Percentiles rank a stretch among this genome's conserved stretches.
These are phyloP conservation scores for Didymella pomorum DNA, from an alignment of 2,329 filamentous ascomycete genomes.

Conservation along the genomic window DNA sequence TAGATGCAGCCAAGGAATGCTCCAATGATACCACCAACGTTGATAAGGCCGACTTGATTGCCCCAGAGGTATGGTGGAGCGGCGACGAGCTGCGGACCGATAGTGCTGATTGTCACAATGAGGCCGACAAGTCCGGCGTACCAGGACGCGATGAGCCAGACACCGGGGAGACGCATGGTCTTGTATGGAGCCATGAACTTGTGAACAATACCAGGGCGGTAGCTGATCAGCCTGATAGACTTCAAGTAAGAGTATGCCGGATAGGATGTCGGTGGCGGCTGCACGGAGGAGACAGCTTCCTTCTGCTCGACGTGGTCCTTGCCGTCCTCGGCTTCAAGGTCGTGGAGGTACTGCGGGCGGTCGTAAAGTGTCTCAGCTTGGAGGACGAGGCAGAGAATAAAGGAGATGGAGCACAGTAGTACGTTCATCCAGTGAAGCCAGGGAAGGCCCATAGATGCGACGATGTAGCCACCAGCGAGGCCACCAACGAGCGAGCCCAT, in stretches of 20 bases:
- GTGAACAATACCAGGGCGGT: constrained; percentile 43
- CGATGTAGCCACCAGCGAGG: constrained; percentile 54
- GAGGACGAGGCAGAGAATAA: constrained; percentile 48
- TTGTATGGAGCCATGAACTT: constrained; percentile 52
- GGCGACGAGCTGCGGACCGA: constrained; percentile 50
- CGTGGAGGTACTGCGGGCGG: constrained; percentile 31
- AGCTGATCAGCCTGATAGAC: constrained; percentile 49
- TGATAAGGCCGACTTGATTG: constrained; percentile 50
- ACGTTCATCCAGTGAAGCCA: constrained; percentile 56
- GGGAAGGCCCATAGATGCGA: constrained; percentile 41
- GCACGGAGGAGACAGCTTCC: constrained; percentile 19
- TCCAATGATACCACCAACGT: constrained; percentile 51
- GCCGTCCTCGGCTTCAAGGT: constrained; percentile 24
- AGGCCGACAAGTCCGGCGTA: constrained; percentile 55
- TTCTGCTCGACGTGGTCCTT: constrained; percentile 31
- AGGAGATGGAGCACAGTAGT: constrained; percentile 43
- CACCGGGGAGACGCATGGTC: constrained; percentile 51
- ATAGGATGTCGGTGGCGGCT: constrained; percentile 28
- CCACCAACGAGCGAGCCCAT: constrained; percentile 51
- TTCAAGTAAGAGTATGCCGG: constrained; percentile 45
- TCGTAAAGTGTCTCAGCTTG: constrained; percentile 54
- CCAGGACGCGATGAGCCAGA: constrained; percentile 53
- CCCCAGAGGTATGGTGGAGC: constrained; percentile 55
- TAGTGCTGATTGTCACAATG: constrained; percentile 50
- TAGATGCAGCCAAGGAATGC: constrained; percentile 46